A percentile compares a stretch with the other conserved stretches of the same genome.
These are phyloP conservation scores for Myxozyma nipponensis DNA, from an alignment of 805 yeast genomes.

Conservation along the genomic window DNA sequence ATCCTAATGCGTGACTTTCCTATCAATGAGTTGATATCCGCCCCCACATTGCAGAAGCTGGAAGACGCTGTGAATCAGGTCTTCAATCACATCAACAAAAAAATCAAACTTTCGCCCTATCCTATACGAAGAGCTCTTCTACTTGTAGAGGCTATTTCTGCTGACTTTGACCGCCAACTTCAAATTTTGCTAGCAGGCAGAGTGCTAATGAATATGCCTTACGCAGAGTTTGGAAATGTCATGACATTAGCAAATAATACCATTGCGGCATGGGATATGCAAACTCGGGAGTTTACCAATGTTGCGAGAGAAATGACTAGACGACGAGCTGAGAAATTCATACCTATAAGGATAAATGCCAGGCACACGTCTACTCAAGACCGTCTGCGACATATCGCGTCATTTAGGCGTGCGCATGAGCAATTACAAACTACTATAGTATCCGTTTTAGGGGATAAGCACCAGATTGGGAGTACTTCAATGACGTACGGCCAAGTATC, in stretches of 20 bases:
- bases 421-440: slow-evolving; percentile 43
- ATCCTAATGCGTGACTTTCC: slow-evolving; percentile 69
- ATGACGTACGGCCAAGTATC: slow-evolving; percentile 8
- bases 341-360: slow-evolving; percentile 58
- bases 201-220: slow-evolving; percentile 46
- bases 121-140: slow-evolving; percentile 62
- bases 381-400: slow-evolving; percentile 43
- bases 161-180: slow-evolving; percentile 51
- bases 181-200: slow-evolving; percentile 39
- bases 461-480: slow-evolving; percentile 7
- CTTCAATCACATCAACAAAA: slow-evolving; percentile 58
- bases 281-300: slow-evolving; percentile 58
- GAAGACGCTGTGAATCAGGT: slow-evolving; percentile 46
- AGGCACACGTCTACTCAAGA: slow-evolving; percentile 42
- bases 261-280: slow-evolving; percentile 55
- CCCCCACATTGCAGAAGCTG: slow-evolving; percentile 45
- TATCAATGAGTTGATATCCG: slow-evolving; percentile 51
- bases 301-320: slow-evolving; percentile 71
- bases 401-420: slow-evolving; percentile 53
- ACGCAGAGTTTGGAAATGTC: slow-evolving; percentile 40
- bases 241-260: slow-evolving; percentile 37
- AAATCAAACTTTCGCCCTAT: slow-evolving; percentile 54
- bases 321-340: slow-evolving; percentile 66
- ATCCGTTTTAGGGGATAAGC: slow-evolving; percentile 24
- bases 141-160: slow-evolving; percentile 61